Conservation (phyloP, 148 eudicot genomes). For the Rhododendron henanense region DNA sequence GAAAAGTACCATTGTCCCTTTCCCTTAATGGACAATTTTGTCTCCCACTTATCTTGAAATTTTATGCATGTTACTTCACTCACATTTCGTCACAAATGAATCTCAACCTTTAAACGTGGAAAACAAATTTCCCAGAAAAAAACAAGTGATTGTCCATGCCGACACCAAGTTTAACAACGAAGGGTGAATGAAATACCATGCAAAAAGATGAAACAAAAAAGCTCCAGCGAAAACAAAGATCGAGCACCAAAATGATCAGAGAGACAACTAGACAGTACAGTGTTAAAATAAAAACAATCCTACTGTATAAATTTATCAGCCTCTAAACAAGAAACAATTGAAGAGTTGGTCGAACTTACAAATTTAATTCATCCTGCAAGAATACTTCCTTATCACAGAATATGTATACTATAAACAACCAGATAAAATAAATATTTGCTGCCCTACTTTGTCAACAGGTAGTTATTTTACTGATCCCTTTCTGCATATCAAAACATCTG, state of each 20-base stretch:
- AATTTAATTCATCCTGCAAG: slow-evolving; percentile 21
- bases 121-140: not conserved
- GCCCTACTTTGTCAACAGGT: slow-evolving; percentile 20
- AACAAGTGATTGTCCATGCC: not conserved
- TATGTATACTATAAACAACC: slow-evolving; percentile 33
- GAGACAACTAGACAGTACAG: not conserved
- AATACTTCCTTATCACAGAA: slow-evolving; percentile 18
- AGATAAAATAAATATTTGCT: slow-evolving; percentile 10
- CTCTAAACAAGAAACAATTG: slow-evolving; percentile 4
- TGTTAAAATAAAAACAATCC: not conserved
- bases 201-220: not conserved
- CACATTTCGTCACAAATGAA: not conserved
- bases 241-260: not conserved
- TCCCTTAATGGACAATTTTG: not conserved
- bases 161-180: not conserved
- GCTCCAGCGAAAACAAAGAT: not conserved
- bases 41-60: slow-evolving; percentile 3
- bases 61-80: not conserved
- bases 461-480: slow-evolving; percentile 18
- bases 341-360: slow-evolving; percentile 3
- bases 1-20: not conserved
- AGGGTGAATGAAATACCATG: not conserved
- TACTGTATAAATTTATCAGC: slow-evolving; percentile 1
- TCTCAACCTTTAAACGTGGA: not conserved
- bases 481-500: slow-evolving; percentile 27